Evolutionary conservation across 2,329 filamentous ascomycete species (phyloP).

Genomic region (Sporothrix protearum): DNA sequence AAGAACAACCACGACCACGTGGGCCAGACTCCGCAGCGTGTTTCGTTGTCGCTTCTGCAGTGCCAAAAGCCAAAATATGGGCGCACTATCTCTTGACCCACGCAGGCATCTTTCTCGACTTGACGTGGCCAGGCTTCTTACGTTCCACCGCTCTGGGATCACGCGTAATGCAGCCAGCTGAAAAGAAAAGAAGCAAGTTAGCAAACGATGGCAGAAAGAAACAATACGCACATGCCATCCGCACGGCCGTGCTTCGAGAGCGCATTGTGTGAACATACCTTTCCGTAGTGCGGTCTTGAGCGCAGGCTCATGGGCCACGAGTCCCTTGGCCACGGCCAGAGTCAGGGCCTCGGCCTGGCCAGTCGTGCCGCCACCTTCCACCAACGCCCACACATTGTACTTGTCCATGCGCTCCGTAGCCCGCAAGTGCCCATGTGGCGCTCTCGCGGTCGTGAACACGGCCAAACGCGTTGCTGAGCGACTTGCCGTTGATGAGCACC

Average conservation of each 20-base stretch:
- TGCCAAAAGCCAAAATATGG: not conserved
- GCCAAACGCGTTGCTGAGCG: conserved; percentile 75
- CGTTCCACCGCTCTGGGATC: conserved; percentile 91
- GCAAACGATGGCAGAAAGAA: not conserved
- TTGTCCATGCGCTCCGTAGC: conserved; percentile 81
- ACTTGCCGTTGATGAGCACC: conserved; percentile 84
- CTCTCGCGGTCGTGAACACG: conserved; percentile 92
- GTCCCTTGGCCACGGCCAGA: conserved; percentile 79
- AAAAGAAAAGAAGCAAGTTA: conserved; percentile 29
- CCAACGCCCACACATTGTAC: conserved; percentile 91
- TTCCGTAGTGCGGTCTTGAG: conserved; percentile 82
- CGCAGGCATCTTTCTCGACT: conserved; percentile 95
- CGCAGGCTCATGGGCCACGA: conserved; percentile 86
- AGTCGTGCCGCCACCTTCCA: conserved; percentile 82
- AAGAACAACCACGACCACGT: not conserved
- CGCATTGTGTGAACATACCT: conserved; percentile 55
- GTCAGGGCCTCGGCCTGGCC: conserved; percentile 95
- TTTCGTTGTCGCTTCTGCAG: not conserved
- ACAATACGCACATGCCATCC: not conserved
- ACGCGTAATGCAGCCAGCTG: conserved; percentile 88
- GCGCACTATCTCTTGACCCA: conserved; percentile 78
- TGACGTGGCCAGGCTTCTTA: conserved; percentile 94
- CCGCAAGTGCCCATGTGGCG: conserved; percentile 87
- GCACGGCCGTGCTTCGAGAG: not conserved
- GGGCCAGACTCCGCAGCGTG: not conserved